These are phyloP conservation scores for Podospora pseudopauciseta DNA, from an alignment of 495 filamentous ascomycete species.

Conservation along the genomic window DNA sequence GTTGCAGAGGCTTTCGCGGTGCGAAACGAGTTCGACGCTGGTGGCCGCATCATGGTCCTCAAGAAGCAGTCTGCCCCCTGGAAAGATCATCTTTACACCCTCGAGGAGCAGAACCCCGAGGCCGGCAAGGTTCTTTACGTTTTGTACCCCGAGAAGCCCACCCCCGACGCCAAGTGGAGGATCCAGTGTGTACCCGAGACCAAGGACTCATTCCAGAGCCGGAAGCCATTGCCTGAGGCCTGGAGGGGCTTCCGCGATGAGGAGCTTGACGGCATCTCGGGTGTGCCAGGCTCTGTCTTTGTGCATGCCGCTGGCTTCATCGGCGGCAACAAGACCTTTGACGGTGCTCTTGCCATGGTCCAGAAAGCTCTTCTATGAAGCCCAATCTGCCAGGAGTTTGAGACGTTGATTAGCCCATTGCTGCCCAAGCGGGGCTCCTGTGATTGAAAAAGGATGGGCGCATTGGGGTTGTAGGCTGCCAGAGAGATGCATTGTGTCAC, in stretches of 20 bases:
- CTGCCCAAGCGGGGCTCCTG: conserved; percentile 19
- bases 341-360: conserved; percentile 87
- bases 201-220: conserved; percentile 80
- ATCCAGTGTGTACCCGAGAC: conserved; percentile 80
- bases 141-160: conserved; percentile 79
- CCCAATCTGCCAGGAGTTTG: not conserved
- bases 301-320: conserved; percentile 95
- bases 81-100: conserved; percentile 90
- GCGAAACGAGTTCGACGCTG: conserved; percentile 61
- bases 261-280: conserved; percentile 68
- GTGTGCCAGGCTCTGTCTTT: conserved; percentile 77
- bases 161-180: conserved; percentile 76
- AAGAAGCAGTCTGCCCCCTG: conserved; percentile 74
- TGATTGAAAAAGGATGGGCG: not conserved
- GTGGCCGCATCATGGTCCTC: conserved; percentile 78
- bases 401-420: not conserved
- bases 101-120: conserved; percentile 61
- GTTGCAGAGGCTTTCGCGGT: conserved; percentile 67
- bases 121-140: conserved; percentile 73
- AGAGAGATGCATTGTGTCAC: not conserved
- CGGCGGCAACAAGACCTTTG: conserved; percentile 85
- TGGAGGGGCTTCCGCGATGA: conserved; percentile 91
- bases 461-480: not conserved
- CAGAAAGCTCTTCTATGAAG: conserved; percentile 53
- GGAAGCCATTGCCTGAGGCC: conserved; percentile 81